phyloP scores from a whole-genome alignment of 1,139 yeast genomes.

The Geotrichum fermentans region DNA sequence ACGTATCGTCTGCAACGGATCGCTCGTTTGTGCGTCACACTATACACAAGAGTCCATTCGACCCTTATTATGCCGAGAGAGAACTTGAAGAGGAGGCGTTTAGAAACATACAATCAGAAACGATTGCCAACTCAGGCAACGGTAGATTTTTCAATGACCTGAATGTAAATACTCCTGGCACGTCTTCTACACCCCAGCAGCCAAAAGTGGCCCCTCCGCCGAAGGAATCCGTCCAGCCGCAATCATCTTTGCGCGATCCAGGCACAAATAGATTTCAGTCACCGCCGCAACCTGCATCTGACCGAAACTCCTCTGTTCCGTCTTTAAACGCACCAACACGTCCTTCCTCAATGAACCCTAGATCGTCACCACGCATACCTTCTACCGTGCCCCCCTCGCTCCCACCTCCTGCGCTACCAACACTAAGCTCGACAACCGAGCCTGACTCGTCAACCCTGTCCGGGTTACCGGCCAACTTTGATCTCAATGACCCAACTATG shows the following conservation, averaged over 20 bases:
- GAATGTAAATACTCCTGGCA: not conserved
- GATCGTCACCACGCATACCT: not conserved
- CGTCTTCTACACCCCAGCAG: not conserved
- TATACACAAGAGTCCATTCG: conserved; percentile 7
- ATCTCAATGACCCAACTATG: conserved; percentile 16
- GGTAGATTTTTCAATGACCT: not conserved
- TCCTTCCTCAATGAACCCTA: not conserved
- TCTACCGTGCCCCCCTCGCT: not conserved
- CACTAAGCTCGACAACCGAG: not conserved
- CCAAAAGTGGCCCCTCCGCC: not conserved
- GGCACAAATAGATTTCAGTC: no score
- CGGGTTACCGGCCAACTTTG: conserved; percentile 12
- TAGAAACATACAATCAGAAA: no score
- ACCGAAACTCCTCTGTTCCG: not conserved
- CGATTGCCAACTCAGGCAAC: not conserved
- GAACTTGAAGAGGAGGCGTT: not conserved
- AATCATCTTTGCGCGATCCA: no score
- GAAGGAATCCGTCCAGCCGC: not conserved
- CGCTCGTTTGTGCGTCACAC: conserved; percentile 10
- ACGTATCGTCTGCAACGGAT: not conserved
- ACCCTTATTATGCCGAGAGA: not conserved
- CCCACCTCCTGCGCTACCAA: not conserved
- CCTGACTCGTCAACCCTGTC: not conserved
- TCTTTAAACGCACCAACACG: not conserved
- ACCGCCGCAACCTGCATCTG: not conserved